Percentiles rank a stretch among this genome's conserved stretches.
Evolutionary conservation across 2,329 filamentous ascomycete genomes (phyloP).

Genomic region (Trichoderma harzianum): DNA sequence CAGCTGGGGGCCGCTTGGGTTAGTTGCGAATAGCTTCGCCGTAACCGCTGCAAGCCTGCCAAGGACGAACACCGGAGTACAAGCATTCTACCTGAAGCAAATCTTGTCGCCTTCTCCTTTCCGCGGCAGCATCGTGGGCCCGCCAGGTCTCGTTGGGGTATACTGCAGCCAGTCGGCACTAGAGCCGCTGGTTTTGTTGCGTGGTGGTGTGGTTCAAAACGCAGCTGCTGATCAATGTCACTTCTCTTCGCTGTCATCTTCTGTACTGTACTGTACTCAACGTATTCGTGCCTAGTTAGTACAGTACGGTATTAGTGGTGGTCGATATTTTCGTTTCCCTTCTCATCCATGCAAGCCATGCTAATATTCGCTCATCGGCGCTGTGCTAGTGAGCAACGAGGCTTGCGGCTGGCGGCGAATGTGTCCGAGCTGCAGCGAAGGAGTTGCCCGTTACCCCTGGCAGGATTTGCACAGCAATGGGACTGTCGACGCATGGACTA

Average conservation of each 20-base stretch:
- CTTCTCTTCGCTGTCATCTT: background rate
- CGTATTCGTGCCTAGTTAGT: background rate
- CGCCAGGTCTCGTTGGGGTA: constrained; percentile 1
- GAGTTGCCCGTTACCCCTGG: constrained; percentile 5
- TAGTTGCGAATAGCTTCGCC: background rate
- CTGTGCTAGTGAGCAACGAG: constrained; percentile 5
- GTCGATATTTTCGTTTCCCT: background rate
- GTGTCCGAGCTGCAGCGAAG: background rate
- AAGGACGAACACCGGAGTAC: background rate
- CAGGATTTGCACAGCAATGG: background rate
- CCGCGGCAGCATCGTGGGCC: background rate
- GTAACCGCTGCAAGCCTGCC: background rate
- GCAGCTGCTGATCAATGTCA: constrained; percentile 11
- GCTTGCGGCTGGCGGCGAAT: constrained; percentile 3
- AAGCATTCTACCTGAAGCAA: background rate
- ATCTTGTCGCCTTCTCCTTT: background rate
- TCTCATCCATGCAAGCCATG: background rate
- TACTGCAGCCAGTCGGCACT: background rate
- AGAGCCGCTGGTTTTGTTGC: background rate
- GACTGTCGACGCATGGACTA: background rate
- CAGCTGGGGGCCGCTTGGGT: background rate
- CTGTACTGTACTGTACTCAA: background rate
- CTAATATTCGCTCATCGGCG: constrained; percentile 1
- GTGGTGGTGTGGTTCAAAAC: background rate
- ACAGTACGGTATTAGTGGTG: background rate